These are phyloP conservation scores for Candida ficus DNA, from an alignment of 805 yeast species.

Conservation along the genomic window DNA sequence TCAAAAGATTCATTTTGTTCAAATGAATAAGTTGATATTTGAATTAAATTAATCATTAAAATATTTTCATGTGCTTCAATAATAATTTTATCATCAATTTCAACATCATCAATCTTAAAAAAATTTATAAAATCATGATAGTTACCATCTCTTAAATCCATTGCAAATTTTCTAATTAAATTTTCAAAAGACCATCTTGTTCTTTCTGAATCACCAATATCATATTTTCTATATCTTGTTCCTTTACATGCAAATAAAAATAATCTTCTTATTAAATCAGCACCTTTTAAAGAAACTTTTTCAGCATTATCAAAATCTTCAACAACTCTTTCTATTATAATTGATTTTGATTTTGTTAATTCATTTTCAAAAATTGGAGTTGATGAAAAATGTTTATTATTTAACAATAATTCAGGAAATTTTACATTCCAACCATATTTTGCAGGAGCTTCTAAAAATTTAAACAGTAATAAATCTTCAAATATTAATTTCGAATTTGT, in stretches of 20 bases:
- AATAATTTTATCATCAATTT: conserved; percentile 8
- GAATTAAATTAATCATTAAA: conserved; percentile 10
- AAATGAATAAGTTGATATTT: conserved; percentile 15
- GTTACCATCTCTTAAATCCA: conserved; percentile 4
- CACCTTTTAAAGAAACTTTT: conserved; percentile 7
- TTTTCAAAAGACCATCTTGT: background rate
- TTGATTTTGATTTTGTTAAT: conserved; percentile 13
- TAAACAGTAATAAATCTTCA: conserved; percentile 5
- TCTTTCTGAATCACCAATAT: background rate
- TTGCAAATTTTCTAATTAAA: background rate
- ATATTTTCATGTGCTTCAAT: conserved; percentile 4
- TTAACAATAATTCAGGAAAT: conserved; percentile 14
- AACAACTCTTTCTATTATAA: background rate
- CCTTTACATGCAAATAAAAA: conserved; percentile 5
- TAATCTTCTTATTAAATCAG: conserved; percentile 7
- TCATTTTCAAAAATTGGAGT: conserved; percentile 17
- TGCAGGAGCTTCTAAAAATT: conserved; percentile 13
- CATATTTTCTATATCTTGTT: background rate
- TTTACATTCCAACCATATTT: conserved; percentile 8
- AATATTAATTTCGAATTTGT: background rate
- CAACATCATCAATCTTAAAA: conserved; percentile 9
- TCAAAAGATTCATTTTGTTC: background rate
- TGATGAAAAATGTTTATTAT: background rate
- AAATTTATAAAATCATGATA: conserved; percentile 16
- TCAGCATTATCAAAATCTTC: background rate